These are phyloP conservation scores for Xylaria cubensis DNA, from an alignment of 495 filamentous ascomycete genomes.

Conservation along the genomic window DNA sequence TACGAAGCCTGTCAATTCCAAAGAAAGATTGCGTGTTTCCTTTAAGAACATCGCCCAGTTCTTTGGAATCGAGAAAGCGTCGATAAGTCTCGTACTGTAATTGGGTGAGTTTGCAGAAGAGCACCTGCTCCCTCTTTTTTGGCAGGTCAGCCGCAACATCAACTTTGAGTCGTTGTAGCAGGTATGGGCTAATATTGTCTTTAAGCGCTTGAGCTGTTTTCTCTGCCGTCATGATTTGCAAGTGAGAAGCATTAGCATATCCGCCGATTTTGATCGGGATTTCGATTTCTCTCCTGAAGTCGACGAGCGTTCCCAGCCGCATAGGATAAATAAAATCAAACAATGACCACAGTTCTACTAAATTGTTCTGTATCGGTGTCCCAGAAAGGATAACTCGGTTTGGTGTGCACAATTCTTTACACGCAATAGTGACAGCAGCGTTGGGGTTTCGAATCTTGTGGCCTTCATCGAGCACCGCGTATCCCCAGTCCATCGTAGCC, in stretches of 20 bases:
- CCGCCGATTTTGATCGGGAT: constrained; percentile 89
- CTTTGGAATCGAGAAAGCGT: constrained; percentile 78
- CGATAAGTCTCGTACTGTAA: constrained; percentile 78
- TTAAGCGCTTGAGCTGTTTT: constrained; percentile 90
- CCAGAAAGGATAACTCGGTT: constrained; percentile 94
- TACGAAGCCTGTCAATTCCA: constrained; percentile 89
- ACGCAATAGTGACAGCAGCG: constrained; percentile 86
- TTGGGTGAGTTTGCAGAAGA: constrained; percentile 90
- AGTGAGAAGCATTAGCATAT: constrained; percentile 90
- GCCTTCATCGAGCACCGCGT: constrained; percentile 93
- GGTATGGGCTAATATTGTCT: constrained; percentile 87
- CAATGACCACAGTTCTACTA: constrained; percentile 94
- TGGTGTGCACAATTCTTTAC: constrained; percentile 85
- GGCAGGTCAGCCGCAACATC: constrained; percentile 94
- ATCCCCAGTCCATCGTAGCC: constrained; percentile 85
- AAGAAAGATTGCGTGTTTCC: constrained; percentile 80
- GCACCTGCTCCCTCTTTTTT: constrained; percentile 90
- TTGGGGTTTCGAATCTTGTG: constrained; percentile 98
- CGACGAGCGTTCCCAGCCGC: constrained; percentile 88
- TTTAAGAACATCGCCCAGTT: constrained; percentile 77
- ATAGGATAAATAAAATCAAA: constrained; percentile 98
- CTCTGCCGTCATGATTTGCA: constrained; percentile 89
- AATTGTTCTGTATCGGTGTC: constrained; percentile 97
- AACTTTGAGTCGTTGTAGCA: constrained; percentile 91
- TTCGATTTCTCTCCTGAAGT: constrained; percentile 88